Evolutionary conservation across 441 rosid species (phyloP).

Genomic region (Pelargonium australe): DNA sequence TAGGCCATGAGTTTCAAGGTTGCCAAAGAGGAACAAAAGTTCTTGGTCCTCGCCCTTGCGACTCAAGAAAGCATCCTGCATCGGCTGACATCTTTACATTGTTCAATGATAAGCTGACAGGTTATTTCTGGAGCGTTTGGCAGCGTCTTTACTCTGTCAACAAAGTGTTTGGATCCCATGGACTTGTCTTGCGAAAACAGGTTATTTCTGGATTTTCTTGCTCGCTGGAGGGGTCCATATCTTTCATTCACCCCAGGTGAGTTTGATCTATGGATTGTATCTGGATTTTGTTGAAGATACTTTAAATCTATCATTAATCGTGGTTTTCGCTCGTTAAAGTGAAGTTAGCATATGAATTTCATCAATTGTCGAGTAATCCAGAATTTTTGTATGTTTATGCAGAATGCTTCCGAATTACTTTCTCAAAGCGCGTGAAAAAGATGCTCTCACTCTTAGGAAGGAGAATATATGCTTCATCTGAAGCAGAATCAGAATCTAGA

Average conservation of each 20-base stretch:
- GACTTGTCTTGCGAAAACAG: background rate
- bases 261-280: background rate
- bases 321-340: background rate
- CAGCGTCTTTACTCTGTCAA: constrained; percentile 16
- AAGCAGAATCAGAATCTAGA: background rate
- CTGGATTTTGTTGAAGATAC: background rate
- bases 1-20: background rate
- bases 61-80: constrained; percentile 20
- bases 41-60: constrained; percentile 22
- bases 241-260: background rate
- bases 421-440: background rate
- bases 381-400: background rate
- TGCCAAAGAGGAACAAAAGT: constrained; percentile 11
- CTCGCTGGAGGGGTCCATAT: background rate
- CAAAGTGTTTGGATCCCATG: constrained; percentile 11
- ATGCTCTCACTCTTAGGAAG: background rate
- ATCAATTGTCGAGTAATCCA: background rate
- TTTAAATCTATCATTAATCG: background rate
- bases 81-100: constrained; percentile 11
- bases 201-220: background rate
- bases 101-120: background rate
- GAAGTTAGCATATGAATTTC: background rate
- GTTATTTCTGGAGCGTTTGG: too few species aligned
- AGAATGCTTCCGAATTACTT: background rate
- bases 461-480: constrained; percentile 3